A percentile compares a stretch with the other conserved stretches of the same genome.
phyloP scores from a whole-genome alignment of 225 moss, liverwort and hornwort species.

The Pseudisothecium myosuroides region DNA sequence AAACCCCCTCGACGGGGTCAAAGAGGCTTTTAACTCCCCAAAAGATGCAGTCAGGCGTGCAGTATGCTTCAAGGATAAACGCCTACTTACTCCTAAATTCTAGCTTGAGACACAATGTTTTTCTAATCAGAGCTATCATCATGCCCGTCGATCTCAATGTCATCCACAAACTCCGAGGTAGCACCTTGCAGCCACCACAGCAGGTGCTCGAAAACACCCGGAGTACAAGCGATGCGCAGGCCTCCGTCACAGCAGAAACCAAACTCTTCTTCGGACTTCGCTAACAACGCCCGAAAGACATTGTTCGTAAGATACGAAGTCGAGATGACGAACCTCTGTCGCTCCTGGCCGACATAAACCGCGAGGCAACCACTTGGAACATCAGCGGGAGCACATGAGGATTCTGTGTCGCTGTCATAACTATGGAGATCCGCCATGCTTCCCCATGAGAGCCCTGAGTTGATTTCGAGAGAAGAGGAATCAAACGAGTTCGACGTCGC shows the following conservation, averaged over 20 bases:
- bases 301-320: slow-evolving; percentile 58
- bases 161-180: slow-evolving; percentile 11
- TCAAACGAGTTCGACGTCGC: slow-evolving; percentile 28
- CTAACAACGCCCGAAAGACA: slow-evolving; percentile 58
- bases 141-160: neutral
- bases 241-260: slow-evolving; percentile 76
- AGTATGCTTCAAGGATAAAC: neutral
- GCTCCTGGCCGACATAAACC: slow-evolving; percentile 68
- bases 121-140: neutral
- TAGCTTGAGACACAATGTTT: neutral
- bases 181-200: slow-evolving; percentile 51
- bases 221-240: slow-evolving; percentile 64
- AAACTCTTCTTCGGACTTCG: slow-evolving; percentile 73
- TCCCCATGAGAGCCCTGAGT: slow-evolving; percentile 32
- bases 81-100: neutral
- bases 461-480: slow-evolving; percentile 20
- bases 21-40: neutral
- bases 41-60: neutral
- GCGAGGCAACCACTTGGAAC: slow-evolving; percentile 68
- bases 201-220: slow-evolving; percentile 68
- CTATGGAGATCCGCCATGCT: slow-evolving; percentile 15
- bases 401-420: slow-evolving; percentile 21
- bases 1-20: neutral
- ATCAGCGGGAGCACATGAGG: slow-evolving; percentile 24
- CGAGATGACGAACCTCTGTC: slow-evolving; percentile 60